Evolutionary conservation across 2,329 filamentous ascomycete species (phyloP), one percentile per base, ranked within the genome.

Genomic region (Aspergillus sp.): DNA sequence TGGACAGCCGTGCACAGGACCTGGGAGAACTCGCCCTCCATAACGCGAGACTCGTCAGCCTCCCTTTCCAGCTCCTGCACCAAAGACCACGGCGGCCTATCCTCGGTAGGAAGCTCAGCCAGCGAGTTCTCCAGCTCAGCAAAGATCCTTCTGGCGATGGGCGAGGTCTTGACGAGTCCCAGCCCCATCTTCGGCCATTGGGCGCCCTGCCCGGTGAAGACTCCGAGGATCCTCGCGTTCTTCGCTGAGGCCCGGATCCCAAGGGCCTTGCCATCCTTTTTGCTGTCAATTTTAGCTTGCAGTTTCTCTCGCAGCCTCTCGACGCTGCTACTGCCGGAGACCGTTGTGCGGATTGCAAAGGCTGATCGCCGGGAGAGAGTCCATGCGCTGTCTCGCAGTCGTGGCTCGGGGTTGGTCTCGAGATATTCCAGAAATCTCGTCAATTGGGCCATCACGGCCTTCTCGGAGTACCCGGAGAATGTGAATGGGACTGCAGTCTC

Each of bases 1-100:
- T 74, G 72, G 9, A 74, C 39, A 3, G 64, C 66, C 3, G 69
- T 70, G 30, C 69, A 73, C 1, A 71, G 49, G 17, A 70, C 66
- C 22, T 73, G 71, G 3, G 64, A 63, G 5, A 72, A 61, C 11
- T 66, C 63, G 1, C 71, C 66, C 0, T 66, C 55, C 40, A 67
- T 65, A 3, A 75, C 60, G 58, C 39, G 49, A 40, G 30, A 27
- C 15, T 46, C 42, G 1, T 46, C 22, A 2, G 22, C 15, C 22
- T 49, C 9, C 24, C 8, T 27, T 27, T 27, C 24, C 5, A 58
- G n/a, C 22, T 61, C 59, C 3, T 52, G 42, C 27, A 57, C 15
- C n/a, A 54, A 15, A 24, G 47, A 37, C 22, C 51, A 46, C 2
- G 45, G 4, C 4, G 52, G 52, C 5, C 24, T 20, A 17, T 44